Evolutionary conservation across 768 basidiomycete genomes (phyloP), one percentile per base, ranked within the genome.

Genomic region (Trametes sanguinea): DNA sequence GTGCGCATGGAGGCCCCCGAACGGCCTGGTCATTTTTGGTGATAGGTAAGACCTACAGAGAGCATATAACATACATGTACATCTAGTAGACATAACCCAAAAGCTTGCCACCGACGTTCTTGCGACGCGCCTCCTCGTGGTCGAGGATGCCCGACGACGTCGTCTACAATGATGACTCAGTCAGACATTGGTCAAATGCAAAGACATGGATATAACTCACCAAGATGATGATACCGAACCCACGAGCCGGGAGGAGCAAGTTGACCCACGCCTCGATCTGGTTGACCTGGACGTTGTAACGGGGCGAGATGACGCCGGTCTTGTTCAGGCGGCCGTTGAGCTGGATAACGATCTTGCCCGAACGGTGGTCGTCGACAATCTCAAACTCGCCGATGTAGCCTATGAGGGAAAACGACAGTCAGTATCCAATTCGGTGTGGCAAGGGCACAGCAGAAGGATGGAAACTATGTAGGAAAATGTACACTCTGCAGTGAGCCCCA

Each of bases 361-460:
- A 88, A 63, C 96, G 95, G 78, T 98, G 97, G 81, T 99, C 97
- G 72, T 99, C 97, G 74, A 98, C 89, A 78, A 97, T 92, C 77
- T 97, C 95, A 72, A 97, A 97, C 81, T 98, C 95, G 70, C 94
- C 94, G 65, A 99, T 96, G 83, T 98, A 98, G 60, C 95, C 95
- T 95, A 6, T 44, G 7, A 11, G 45, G 17, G 37, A 7, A 51
- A 60, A 16, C 13, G 47, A 51, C 32, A 54, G 59, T 64, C 22
- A 53, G 57, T 27, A 51, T 16, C 11, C 11, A 9, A 4, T 16
- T 16, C 3, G 11, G 14, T 29, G 4, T 17, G 7, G 9, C 32
- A 16, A n/a, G 32, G 8, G 43, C 16, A 45, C 7, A n/a, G 44
- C 22, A 22, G 22, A 22, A n/a, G 10, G 39, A 51, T 7, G 5